Conservation (phyloP, 805 yeast genomes). For the Lachancea meyersii region DNA sequence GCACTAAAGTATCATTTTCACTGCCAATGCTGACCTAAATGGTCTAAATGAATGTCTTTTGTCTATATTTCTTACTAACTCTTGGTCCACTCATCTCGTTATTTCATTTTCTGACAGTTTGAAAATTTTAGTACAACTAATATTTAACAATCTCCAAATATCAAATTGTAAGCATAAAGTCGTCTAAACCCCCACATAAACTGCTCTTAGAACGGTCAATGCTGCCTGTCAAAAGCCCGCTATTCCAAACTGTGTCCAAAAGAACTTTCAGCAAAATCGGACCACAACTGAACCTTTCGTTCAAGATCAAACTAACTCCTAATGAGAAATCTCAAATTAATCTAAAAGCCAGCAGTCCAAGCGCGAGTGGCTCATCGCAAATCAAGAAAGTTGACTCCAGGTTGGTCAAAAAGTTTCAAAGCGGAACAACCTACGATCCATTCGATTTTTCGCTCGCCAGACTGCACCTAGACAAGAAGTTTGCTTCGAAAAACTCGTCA, state of each 20-base stretch:
- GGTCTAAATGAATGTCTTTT: no score
- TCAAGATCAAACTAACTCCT: conserved; percentile 9
- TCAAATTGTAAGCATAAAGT: no score
- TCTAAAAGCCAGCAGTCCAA: background rate
- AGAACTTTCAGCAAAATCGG: conserved; percentile 1
- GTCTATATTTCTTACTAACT: no score
- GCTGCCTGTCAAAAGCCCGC: background rate
- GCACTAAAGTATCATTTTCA: no score
- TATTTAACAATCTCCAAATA: background rate
- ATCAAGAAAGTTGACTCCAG: conserved; percentile 30
- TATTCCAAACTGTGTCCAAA: background rate
- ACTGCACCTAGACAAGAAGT: conserved; percentile 43
- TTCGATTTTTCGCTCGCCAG: conserved; percentile 68
- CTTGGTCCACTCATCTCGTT: background rate
- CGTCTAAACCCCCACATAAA: no score
- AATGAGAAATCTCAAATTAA: conserved; percentile 10
- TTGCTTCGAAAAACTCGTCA: conserved; percentile 19
- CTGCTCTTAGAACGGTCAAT: no score
- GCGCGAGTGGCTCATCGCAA: conserved; percentile 1
- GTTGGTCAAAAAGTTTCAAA: conserved; percentile 43
- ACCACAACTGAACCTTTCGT: conserved; percentile 2
- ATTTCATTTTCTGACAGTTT: background rate
- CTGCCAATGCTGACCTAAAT: no score
- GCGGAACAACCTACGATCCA: conserved; percentile 65
- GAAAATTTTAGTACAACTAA: background rate